Conservation (phyloP, 345 rosid species). For the Linum trigynum region DNA sequence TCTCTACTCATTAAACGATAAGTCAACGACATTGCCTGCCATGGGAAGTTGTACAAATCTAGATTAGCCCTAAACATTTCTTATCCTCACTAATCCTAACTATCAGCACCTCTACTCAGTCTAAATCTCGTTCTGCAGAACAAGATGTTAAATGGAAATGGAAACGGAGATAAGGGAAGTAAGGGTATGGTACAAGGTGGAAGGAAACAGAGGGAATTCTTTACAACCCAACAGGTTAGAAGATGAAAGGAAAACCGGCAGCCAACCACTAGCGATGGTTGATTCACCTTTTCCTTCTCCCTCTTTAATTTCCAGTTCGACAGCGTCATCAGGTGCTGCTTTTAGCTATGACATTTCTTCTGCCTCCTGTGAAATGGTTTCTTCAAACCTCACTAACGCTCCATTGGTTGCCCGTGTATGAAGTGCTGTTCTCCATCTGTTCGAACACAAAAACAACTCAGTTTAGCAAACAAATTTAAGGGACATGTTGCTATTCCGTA, state of each 20-base stretch:
- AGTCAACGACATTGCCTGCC: not conserved
- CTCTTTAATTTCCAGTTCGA: no score
- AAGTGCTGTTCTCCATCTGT: constrained; percentile 8
- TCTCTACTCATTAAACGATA: not conserved
- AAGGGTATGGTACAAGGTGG: not conserved
- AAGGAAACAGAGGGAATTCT: not conserved
- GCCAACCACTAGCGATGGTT: not conserved
- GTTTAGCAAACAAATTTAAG: not conserved
- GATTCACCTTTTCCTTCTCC: not conserved
- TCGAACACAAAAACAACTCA: not conserved
- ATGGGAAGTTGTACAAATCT: not conserved
- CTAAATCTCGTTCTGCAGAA: no score
- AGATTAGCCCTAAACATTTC: not conserved
- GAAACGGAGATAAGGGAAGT: not conserved
- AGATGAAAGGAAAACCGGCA: not conserved
- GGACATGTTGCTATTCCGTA: not conserved
- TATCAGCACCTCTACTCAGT: not conserved
- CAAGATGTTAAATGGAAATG: no score
- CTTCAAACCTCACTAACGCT: not conserved
- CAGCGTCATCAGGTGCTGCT: not conserved
- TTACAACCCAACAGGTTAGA: not conserved
- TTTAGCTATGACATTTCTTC: not conserved
- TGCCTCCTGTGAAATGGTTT: not conserved
- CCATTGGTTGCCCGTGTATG: constrained; percentile 4
- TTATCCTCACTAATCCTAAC: not conserved